These are phyloP conservation scores for Colletotrichum eleusines DNA, from an alignment of 2,329 filamentous ascomycete genomes.

Conservation along the genomic window DNA sequence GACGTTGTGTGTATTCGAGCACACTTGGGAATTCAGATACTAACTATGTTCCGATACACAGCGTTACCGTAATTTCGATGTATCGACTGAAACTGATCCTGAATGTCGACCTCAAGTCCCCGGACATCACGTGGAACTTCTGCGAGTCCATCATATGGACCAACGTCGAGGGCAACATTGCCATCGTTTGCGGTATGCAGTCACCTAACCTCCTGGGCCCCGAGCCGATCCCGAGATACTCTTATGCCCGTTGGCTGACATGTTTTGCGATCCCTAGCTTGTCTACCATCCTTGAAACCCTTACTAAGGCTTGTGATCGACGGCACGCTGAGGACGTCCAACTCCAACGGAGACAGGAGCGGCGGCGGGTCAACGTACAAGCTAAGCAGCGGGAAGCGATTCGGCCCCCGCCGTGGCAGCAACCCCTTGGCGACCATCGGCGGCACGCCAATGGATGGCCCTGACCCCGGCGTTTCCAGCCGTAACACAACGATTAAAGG, in stretches of 20 bases:
- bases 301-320: neutral
- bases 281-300: slow-evolving; percentile 18
- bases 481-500: neutral
- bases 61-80: slow-evolving; percentile 42
- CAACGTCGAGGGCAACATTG: slow-evolving; percentile 44
- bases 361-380: neutral
- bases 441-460: neutral
- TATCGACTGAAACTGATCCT: slow-evolving; percentile 40
- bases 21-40: neutral
- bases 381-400: neutral
- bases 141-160: slow-evolving; percentile 44
- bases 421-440: neutral
- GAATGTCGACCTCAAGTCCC: slow-evolving; percentile 34
- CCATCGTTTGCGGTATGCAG: slow-evolving; percentile 45
- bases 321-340: slow-evolving; percentile 1
- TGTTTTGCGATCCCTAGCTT: neutral
- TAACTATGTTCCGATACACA: neutral
- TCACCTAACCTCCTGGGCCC: neutral
- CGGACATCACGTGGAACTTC: slow-evolving; percentile 48
- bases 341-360: neutral
- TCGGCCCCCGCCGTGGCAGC: neutral
- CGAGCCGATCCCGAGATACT: neutral
- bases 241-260: neutral
- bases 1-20: neutral
- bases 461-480: neutral